Evolutionary conservation across 495 filamentous ascomycete genomes (phyloP).

Genomic region (Saxophila tyrrhenica): DNA sequence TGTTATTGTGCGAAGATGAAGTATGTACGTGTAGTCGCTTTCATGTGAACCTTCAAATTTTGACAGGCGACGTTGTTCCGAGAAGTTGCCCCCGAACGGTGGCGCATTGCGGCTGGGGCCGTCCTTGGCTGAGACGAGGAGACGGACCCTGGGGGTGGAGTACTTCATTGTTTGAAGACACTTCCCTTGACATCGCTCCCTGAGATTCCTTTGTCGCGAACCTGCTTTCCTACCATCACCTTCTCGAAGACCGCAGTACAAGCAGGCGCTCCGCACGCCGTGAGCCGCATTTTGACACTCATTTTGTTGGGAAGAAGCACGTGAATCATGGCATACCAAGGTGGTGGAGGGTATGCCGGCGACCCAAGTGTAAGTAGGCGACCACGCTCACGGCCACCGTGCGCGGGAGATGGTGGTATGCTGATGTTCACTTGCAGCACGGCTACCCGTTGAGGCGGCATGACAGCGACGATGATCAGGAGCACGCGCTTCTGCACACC

Average conservation of each 20-base stretch:
- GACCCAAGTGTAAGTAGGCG: neutral
- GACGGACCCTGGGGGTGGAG: too few species aligned
- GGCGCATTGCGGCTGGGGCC: too few species aligned
- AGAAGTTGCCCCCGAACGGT: too few species aligned
- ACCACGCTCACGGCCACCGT: slow-evolving; percentile 28
- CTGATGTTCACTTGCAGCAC: slow-evolving; percentile 28
- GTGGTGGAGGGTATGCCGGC: slow-evolving; percentile 8
- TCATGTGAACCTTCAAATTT: too few species aligned
- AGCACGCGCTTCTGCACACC: slow-evolving; percentile 59
- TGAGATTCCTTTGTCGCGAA: neutral
- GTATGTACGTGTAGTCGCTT: too few species aligned
- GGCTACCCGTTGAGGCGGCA: slow-evolving; percentile 14
- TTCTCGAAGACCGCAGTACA: neutral
- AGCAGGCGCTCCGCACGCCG: neutral
- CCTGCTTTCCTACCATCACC: neutral
- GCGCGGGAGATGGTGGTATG: slow-evolving; percentile 30
- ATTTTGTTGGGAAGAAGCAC: neutral
- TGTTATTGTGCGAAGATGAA: too few species aligned
- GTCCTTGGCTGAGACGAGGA: too few species aligned
- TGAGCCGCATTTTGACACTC: neutral
- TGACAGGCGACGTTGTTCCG: too few species aligned
- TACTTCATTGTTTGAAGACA: too few species aligned
- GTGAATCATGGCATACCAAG: slow-evolving; percentile 13
- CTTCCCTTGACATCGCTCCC: neutral
- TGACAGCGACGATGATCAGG: slow-evolving; percentile 60